A percentile compares a stretch with the other conserved stretches of the same genome.
Evolutionary conservation across 78 protist species (phyloP).

Genomic region (Speleostelium caveatum): DNA sequence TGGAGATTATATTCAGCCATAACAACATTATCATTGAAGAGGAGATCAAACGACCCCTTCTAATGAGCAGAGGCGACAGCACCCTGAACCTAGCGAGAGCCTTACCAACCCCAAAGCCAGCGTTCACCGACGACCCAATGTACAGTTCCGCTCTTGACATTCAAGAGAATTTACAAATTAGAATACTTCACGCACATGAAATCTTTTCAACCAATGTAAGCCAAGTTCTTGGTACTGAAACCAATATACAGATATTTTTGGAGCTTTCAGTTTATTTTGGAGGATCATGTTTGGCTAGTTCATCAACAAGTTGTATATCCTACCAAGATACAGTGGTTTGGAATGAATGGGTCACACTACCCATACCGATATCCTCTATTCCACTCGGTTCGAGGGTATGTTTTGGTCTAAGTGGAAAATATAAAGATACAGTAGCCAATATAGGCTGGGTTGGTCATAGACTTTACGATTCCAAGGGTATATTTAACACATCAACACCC

Average conservation of each 20-base stretch:
- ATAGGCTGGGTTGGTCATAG: slow-evolving; percentile 75
- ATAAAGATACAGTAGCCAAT: slow-evolving; percentile 7
- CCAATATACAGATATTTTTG: slow-evolving; percentile 23
- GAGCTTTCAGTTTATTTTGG: slow-evolving; percentile 62
- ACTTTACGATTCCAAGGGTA: slow-evolving; percentile 33
- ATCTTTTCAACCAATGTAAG: slow-evolving; percentile 21
- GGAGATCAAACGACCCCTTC: no score
- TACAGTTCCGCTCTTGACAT: slow-evolving; percentile 1
- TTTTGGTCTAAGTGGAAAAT: slow-evolving; percentile 31
- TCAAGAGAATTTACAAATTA: slow-evolving; percentile 28
- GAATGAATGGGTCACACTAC: slow-evolving; percentile 70
- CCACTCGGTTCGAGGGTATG: slow-evolving; percentile 61
- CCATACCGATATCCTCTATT: slow-evolving; percentile 19
- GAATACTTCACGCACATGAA: slow-evolving; percentile 68
- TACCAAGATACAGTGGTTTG: slow-evolving; percentile 72
- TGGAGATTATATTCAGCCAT: neutral
- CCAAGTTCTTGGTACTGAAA: slow-evolving; percentile 4
- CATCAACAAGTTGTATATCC: neutral
- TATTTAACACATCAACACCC: slow-evolving; percentile 53
- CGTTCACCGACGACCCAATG: neutral
- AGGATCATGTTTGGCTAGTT: slow-evolving; percentile 27
- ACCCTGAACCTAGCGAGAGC: neutral
- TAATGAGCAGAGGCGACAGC: neutral
- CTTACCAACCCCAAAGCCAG: no score
- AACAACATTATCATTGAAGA: neutral